These are phyloP conservation scores for Fusarium cyanostomum DNA, from an alignment of 2,329 filamentous ascomycete genomes.

Conservation along the genomic window DNA sequence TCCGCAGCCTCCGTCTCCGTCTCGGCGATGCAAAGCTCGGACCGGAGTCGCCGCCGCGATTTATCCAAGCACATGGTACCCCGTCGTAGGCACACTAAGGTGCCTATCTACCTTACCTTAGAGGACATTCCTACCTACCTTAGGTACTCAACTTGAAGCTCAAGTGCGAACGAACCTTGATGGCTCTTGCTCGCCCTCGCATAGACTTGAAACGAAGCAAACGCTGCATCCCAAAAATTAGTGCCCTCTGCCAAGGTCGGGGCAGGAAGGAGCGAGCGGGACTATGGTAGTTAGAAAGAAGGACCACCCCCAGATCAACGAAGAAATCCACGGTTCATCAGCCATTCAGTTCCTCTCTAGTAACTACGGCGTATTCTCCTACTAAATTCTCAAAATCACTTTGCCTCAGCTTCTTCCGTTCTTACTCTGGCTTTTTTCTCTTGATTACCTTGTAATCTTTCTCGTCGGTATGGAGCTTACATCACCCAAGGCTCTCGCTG, in stretches of 20 bases:
- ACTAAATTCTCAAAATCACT: background rate
- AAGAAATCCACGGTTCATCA: slow-evolving; percentile 1
- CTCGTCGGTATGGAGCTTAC: slow-evolving; percentile 19
- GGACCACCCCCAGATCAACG: background rate
- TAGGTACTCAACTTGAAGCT: background rate
- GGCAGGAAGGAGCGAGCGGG: background rate
- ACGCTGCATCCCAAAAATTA: background rate
- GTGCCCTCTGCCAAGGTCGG: background rate
- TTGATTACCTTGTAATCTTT: background rate
- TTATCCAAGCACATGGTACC: background rate
- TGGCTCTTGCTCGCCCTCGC: background rate
- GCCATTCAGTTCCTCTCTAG: background rate
- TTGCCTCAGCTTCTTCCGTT: background rate
- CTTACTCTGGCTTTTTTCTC: background rate
- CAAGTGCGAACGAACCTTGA: background rate
- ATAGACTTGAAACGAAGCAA: background rate
- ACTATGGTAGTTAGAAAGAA: slow-evolving; percentile 1
- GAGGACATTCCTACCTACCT: too few relatives aligned
- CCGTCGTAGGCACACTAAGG: too few relatives aligned
- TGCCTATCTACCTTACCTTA: too few relatives aligned
- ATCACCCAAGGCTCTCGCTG: slow-evolving; percentile 7
- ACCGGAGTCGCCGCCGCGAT: background rate
- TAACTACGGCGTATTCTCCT: background rate
- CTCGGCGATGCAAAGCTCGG: background rate
- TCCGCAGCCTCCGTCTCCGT: background rate